Evolutionary conservation across 371 early-diverging fungal species (phyloP), one percentile per base, ranked within the genome.

Genomic region (Mortierella sp.): DNA sequence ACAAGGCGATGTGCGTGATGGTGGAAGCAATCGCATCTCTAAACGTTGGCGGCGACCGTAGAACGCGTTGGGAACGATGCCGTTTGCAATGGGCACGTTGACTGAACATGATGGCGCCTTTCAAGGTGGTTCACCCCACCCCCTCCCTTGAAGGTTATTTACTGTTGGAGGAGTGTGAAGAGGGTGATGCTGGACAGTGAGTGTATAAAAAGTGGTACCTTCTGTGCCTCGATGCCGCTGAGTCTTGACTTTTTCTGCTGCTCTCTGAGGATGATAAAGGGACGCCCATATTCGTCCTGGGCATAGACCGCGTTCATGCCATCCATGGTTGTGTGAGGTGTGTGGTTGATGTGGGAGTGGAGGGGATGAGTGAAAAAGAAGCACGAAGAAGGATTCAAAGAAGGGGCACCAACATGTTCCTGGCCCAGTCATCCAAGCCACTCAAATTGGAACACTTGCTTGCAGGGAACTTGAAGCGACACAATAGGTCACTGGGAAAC

Each of bases 251-350:
- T 97, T 87, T 94, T 96, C 78, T 96, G 96, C 86, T 97, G 97
- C 89, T 99, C 99, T 72, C 99, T 91, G 48, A 99, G 94, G 89
- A 99, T 98, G 88, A 98, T 98, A 88, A 98, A 96, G 68, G 99
- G 98, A 68, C 99, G 94, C 71, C 99, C 99, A 89, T 98, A 97
- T 89, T 98, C 99, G 90, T 98, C 99, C 65, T 92, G 92, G 72
- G 93, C 92, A 79, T 93, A 93, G 65, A 93, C 91, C 63, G 93
- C 93, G 79, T 82, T 88, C 88, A 88, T 88, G 76, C 86, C 86
- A 27, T 86, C 86, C 86, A 86, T 86, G 71, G 24, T 75, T 80
- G 49, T 48, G 58, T 27, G 32, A 58, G 35, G 32, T 29, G 72
- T 73, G 78, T 70, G 44, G 38, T 60, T 32, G 72, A 51, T 43